A percentile compares a stretch with the other conserved stretches of the same genome.
Evolutionary conservation across 2,329 filamentous ascomycete species (phyloP).

Genomic region (Neocucurbitaria cava): DNA sequence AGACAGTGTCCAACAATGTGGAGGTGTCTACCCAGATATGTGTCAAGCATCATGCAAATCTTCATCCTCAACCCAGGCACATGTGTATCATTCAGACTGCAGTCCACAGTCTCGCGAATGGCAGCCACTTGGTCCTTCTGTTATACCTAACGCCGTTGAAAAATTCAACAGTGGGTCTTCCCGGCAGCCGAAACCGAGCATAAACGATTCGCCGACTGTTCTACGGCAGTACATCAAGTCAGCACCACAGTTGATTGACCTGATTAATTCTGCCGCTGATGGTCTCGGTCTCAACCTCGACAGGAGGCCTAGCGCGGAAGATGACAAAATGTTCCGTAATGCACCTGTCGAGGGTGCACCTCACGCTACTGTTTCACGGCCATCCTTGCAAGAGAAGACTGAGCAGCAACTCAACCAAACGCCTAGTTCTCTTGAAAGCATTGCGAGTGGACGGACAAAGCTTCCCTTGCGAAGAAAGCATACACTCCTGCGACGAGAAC

Average conservation of each 20-base stretch:
- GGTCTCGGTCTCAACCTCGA: constrained; percentile 45
- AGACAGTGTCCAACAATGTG: constrained; percentile 24
- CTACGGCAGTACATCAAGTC: constrained; percentile 35
- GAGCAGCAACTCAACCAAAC: too few species aligned
- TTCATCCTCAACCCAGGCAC: neutral
- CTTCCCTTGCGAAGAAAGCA: too few species aligned
- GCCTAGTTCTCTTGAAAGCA: too few species aligned
- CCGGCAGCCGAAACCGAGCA: constrained; percentile 34
- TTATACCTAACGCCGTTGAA: constrained; percentile 29
- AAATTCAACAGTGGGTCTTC: constrained; percentile 34
- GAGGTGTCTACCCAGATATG: constrained; percentile 5
- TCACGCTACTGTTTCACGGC: constrained; percentile 6
- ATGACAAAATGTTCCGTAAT: constrained; percentile 33
- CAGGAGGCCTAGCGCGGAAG: constrained; percentile 21
- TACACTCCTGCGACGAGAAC: too few species aligned
- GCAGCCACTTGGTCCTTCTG: constrained; percentile 13
- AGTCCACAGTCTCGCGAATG: constrained; percentile 18
- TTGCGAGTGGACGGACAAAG: too few species aligned
- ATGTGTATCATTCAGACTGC: constrained; percentile 1
- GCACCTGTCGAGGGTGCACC: constrained; percentile 28
- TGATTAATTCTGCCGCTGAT: constrained; percentile 47
- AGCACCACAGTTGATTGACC: constrained; percentile 43
- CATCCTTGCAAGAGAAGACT: too few species aligned
- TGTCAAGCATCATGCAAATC: constrained; percentile 7
- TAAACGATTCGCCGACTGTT: constrained; percentile 38